phyloP scores from a whole-genome alignment of 805 yeast species.

The Ogataea trehalophila region DNA sequence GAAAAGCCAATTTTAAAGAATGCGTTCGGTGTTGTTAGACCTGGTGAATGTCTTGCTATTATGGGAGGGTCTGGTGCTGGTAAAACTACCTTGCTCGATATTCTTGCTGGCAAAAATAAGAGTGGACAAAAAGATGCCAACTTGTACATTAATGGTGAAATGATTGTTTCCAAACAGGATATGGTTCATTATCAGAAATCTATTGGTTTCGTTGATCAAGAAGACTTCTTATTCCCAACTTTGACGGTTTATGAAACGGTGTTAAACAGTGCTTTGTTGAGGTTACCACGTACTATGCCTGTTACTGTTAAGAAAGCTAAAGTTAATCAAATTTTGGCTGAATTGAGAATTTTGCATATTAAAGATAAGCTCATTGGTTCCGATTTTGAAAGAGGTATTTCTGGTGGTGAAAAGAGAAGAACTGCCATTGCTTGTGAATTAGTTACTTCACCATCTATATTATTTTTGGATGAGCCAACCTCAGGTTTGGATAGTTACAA shows the following conservation, averaged over 20 bases:
- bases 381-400: constrained; percentile 84
- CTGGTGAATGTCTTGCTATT: constrained; percentile 88
- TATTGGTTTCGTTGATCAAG: constrained; percentile 95
- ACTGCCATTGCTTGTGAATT: constrained; percentile 92
- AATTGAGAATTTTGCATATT: constrained; percentile 76
- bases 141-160: constrained; percentile 71
- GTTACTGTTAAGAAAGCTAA: constrained; percentile 65
- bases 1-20: constrained; percentile 51
- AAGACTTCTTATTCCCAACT: constrained; percentile 85
- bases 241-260: constrained; percentile 95
- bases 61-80: constrained; percentile 99
- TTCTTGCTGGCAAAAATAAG: constrained; percentile 83
- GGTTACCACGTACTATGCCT: constrained; percentile 82
- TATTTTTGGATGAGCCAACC: constrained; percentile 89
- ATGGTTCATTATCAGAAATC: constrained; percentile 52
- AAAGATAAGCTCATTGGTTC: constrained; percentile 86
- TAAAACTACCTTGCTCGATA: constrained; percentile 88
- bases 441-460: constrained; percentile 80
- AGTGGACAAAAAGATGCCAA: constrained; percentile 66
- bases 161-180: constrained; percentile 23
- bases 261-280: constrained; percentile 79
- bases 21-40: constrained; percentile 72
- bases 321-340: constrained; percentile 80
- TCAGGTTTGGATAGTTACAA: constrained; percentile 93
- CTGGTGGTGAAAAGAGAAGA: constrained; percentile 89